Conservation (phyloP, 371 early-diverging fungal genomes). For the Chytridiales sp. region DNA sequence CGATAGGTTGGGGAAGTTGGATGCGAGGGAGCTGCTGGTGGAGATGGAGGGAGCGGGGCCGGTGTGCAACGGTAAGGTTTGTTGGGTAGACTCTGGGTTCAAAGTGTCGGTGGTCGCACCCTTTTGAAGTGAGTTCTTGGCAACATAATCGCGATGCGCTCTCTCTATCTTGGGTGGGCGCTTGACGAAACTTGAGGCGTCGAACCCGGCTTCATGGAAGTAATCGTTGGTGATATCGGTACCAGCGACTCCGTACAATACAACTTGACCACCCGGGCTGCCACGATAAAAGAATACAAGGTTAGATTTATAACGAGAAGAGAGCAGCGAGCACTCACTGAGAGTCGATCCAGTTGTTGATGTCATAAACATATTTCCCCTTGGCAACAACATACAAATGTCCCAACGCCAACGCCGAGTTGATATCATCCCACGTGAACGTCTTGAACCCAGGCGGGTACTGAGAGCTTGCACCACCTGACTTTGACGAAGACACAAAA, state of each 20-base stretch:
- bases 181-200: conserved; percentile 28
- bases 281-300: too few species aligned
- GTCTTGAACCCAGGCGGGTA: neutral
- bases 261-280: conserved; percentile 30
- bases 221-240: conserved; percentile 34
- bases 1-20: conserved; percentile 11
- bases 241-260: conserved; percentile 31
- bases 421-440: conserved; percentile 34
- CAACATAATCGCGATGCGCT: too few species aligned
- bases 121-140: too few species aligned
- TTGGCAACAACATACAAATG: conserved; percentile 33
- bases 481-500: neutral
- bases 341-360: conserved; percentile 27
- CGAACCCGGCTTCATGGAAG: conserved; percentile 33
- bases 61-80: neutral
- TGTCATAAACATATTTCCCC: conserved; percentile 31
- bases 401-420: conserved; percentile 10
- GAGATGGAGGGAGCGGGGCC: neutral
- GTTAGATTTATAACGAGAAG: too few species aligned
- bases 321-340: too few species aligned
- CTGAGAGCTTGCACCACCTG: too few species aligned
- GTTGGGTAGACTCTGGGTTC: too few species aligned
- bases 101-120: too few species aligned
- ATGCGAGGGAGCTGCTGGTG: conserved; percentile 1
- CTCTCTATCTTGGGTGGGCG: too few species aligned